Evolutionary conservation across 164 flowering plant genomes (phyloP), one percentile per base, ranked within the genome.

Genomic region (Umbellularia californica): DNA sequence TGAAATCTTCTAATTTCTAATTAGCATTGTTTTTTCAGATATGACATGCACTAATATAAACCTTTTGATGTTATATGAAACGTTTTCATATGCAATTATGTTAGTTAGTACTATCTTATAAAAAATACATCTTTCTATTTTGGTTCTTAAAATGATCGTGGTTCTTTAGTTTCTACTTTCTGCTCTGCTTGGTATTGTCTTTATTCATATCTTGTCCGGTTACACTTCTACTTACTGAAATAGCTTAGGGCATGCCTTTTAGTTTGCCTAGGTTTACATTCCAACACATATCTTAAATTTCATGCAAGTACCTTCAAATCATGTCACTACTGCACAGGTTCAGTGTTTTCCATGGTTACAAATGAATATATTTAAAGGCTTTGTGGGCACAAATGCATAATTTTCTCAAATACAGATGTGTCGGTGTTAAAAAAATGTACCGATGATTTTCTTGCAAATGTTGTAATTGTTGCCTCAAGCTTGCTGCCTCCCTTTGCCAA

Each of bases 401-500:
- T 55, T 15, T 55, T 55, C 17, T 55, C 2, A 15, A 20, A 55
- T 55, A 20, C n/a, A 55, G 17, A 55, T 55, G n/a, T 55, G n/a
- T 55, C 17, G 23, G 66, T 10, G 67, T 64, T 5, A 9, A 55
- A 76, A 35, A 51, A 69, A 51, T 28, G 19, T 82, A 86, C 88
- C 85, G 74, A 60, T 86, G 87, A 75, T 77, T 86, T 74, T 84
- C 87, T 75, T 84, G 88, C 85, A 86, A 76, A 74, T 73, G 78
- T 33, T 81, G 82, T 74, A 86, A 65, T 74, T 86, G 85, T 71
- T 84, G 87, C 83, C 88, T 81, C 67, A 86, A 77, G 67, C 77
- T 81, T 79, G 83, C 83, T 65, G 86, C 87, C 74, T 86, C 87
- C 79, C 83, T 82, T 80, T 86, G 85, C 88, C 87, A 86, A 70